phyloP scores from a whole-genome alignment of 2,329 filamentous ascomycete species.

The Alternaria dauci region DNA sequence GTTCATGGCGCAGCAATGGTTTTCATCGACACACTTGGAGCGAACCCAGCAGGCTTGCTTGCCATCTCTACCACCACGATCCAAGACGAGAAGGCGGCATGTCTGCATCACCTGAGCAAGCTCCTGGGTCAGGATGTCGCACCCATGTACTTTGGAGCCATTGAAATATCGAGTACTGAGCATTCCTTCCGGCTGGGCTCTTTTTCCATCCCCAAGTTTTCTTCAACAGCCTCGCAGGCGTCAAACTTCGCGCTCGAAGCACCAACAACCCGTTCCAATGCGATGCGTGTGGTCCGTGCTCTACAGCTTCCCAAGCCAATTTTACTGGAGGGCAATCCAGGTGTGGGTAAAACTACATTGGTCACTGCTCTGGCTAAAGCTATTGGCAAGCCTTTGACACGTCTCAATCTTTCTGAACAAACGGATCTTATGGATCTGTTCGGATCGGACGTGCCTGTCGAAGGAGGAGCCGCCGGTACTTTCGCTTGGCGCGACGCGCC shows the following conservation, averaged over 20 bases:
- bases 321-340: constrained; percentile 93
- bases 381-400: constrained; percentile 81
- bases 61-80: constrained; percentile 75
- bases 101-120: constrained; percentile 74
- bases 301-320: constrained; percentile 91
- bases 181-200: constrained; percentile 72
- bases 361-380: constrained; percentile 83
- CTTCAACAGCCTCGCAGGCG: constrained; percentile 57
- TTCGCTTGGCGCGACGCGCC: constrained; percentile 97
- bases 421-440: constrained; percentile 98
- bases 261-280: constrained; percentile 87
- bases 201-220: constrained; percentile 71
- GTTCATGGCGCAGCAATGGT: constrained; percentile 94
- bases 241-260: constrained; percentile 81
- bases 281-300: constrained; percentile 88
- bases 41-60: constrained; percentile 89
- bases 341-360: constrained; percentile 96
- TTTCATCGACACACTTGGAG: constrained; percentile 93
- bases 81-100: constrained; percentile 73
- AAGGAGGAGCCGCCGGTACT: constrained; percentile 87
- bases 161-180: constrained; percentile 65
- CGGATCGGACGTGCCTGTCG: constrained; percentile 93
- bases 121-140: constrained; percentile 72
- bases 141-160: constrained; percentile 69
- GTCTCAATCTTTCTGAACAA: constrained; percentile 97